A percentile compares a stretch with the other conserved stretches of the same genome.
These are phyloP conservation scores for Fraxinus angustifolia DNA, from an alignment of 305 asterid genomes.

Conservation along the genomic window DNA sequence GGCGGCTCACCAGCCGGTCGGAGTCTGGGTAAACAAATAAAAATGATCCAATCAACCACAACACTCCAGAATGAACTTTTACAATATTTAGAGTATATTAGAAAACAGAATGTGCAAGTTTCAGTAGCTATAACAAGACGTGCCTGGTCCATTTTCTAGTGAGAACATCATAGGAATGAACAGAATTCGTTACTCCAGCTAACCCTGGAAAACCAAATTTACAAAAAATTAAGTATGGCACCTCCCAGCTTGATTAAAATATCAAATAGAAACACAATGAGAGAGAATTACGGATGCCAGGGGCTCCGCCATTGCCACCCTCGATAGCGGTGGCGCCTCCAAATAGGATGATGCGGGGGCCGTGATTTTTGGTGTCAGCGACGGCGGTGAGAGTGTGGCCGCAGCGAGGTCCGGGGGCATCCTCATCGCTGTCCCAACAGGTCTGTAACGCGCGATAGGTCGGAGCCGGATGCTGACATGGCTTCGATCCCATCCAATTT, in stretches of 20 bases:
- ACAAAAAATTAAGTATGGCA: background rate
- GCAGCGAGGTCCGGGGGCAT: constrained; percentile 96
- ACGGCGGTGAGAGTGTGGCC: constrained; percentile 94
- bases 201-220: constrained; percentile 53
- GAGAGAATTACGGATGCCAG: constrained; percentile 67
- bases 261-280: background rate
- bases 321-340: constrained; percentile 99
- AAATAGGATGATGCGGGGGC: constrained; percentile 88
- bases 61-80: constrained; percentile 12
- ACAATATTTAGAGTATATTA: constrained; percentile 18
- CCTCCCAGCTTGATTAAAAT: background rate
- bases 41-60: constrained; percentile 21
- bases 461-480: constrained; percentile 93
- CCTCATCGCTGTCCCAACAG: constrained; percentile 90
- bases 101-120: background rate
- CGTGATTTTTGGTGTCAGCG: constrained; percentile 86
- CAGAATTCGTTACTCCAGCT: constrained; percentile 83
- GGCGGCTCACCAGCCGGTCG: constrained; percentile 98
- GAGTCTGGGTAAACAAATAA: constrained; percentile 47
- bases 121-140: constrained; percentile 13
- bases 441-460: constrained; percentile 64
- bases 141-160: constrained; percentile 95
- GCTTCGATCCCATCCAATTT: constrained; percentile 83
- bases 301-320: constrained; percentile 75
- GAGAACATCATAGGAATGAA: constrained; percentile 86